Percentiles rank a stretch among this genome's conserved stretches.
phyloP scores from a whole-genome alignment of 2,329 filamentous ascomycete genomes.

The Fusarium guadeloupense region DNA sequence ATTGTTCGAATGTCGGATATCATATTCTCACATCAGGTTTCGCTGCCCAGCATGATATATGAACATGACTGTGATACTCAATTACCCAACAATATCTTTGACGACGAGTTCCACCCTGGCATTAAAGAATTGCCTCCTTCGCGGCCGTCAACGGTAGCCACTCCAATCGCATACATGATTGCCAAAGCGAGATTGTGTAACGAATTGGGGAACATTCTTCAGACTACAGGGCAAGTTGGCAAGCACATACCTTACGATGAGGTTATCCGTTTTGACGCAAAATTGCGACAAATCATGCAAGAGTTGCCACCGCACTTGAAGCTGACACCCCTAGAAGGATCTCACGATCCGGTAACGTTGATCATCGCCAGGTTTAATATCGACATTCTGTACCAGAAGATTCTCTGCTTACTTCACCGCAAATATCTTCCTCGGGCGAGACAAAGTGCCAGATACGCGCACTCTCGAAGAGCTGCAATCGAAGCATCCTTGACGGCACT shows the following conservation, averaged over 20 bases:
- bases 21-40: slow-evolving; percentile 79
- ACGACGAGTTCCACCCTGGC: slow-evolving; percentile 79
- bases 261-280: slow-evolving; percentile 68
- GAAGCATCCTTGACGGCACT: slow-evolving; percentile 87
- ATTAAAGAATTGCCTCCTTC: slow-evolving; percentile 74
- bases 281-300: slow-evolving; percentile 68
- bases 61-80: slow-evolving; percentile 79
- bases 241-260: slow-evolving; percentile 70
- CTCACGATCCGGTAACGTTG: slow-evolving; percentile 81
- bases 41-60: slow-evolving; percentile 74
- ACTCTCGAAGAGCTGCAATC: slow-evolving; percentile 84
- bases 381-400: slow-evolving; percentile 87
- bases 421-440: slow-evolving; percentile 84
- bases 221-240: slow-evolving; percentile 66
- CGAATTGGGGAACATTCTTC: slow-evolving; percentile 76
- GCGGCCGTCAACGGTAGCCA: slow-evolving; percentile 74
- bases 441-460: slow-evolving; percentile 81
- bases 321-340: slow-evolving; percentile 78
- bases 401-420: slow-evolving; percentile 86
- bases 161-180: slow-evolving; percentile 82
- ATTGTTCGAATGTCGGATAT: slow-evolving; percentile 78
- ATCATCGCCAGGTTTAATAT: slow-evolving; percentile 87
- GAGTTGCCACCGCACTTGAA: slow-evolving; percentile 83
- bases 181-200: slow-evolving; percentile 74
- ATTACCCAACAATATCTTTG: slow-evolving; percentile 80